Evolutionary conservation across 1,284 basidiomycete genomes (phyloP), one percentile per base, ranked within the genome.

Genomic region (Trametes sp.): DNA sequence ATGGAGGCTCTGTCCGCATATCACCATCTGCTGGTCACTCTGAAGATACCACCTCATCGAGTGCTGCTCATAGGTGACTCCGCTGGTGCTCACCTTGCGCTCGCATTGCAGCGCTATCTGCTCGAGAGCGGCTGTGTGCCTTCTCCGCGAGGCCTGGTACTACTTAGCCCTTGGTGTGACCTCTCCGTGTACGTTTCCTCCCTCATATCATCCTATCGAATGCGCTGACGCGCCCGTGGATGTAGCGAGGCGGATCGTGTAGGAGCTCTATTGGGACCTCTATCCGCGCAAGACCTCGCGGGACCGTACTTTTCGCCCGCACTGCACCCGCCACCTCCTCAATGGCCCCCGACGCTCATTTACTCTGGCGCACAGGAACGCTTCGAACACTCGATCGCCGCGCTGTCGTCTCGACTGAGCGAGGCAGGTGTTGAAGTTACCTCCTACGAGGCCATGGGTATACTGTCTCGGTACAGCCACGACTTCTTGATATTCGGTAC

Each of bases 131-230:
- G 28, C 23, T 5, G 13, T 10, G 1, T 62, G 36, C 46, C 63
- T 6, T 45, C 59, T 2, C 63, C 66, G 9, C 29, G 48, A 26
- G 63, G 61, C 21, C 9, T 68, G 8, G 36, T 65, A 4, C 54
- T 68, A 14, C 51, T 65, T 21, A 68, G 66, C n/a, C 66, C 66
- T 14, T 68, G 66, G 66, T 63, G 63, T 28, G 66, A 68, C 44
- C 56, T 68, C 13, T 44, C 57, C 8, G 38, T 33, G 66, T 65
- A n/a, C 33, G 66, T 62, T 5, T 5, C 2, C 23, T n/a, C 11
- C 14, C 16, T 31, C 19, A 21, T 3, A n/a, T 14, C 29, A 6
- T 23, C 6, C 10, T 19, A 36, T 46, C 24, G n/a, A 2, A 19
- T 29, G 7, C 16, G 7, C 44, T 53, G n/a, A 57, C 16, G 0